Evolutionary conservation across 2,329 filamentous ascomycete species (phyloP).

Genomic region (Davidsoniella australis): DNA sequence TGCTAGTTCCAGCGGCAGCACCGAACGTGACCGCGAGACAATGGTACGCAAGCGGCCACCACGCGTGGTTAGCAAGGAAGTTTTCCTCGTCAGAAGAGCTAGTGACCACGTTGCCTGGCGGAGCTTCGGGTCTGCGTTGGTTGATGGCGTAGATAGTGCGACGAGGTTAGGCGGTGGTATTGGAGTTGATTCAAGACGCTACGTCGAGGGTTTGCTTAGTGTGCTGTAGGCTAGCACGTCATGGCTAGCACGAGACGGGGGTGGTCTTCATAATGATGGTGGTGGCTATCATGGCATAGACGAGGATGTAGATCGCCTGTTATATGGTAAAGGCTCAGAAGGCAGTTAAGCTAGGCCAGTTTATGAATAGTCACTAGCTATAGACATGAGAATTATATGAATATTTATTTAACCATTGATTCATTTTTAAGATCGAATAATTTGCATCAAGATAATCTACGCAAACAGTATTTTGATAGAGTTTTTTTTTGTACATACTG

Average conservation of each 20-base stretch:
- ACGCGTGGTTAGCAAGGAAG: conserved; percentile 33
- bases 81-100: conserved; percentile 42
- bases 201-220: conserved; percentile 55
- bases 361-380: too few relatives aligned
- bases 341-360: too few relatives aligned
- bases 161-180: conserved; percentile 53
- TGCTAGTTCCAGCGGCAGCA: conserved; percentile 14
- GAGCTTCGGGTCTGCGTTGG: conserved; percentile 18
- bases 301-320: not conserved
- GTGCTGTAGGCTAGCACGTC: conserved; percentile 6
- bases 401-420: not conserved
- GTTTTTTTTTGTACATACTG: too few relatives aligned
- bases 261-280: not conserved
- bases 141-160: conserved; percentile 23
- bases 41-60: not conserved
- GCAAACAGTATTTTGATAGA: too few relatives aligned
- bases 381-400: too few relatives aligned
- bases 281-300: not conserved
- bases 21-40: not conserved
- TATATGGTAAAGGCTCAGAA: not conserved
- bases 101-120: conserved; percentile 34
- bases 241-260: conserved; percentile 2
- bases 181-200: conserved; percentile 57
- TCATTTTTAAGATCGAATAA: not conserved
- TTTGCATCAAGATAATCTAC: too few relatives aligned